These are phyloP conservation scores for Meyerozyma carpophila DNA, from an alignment of 1,139 yeast species.

Conservation along the genomic window DNA sequence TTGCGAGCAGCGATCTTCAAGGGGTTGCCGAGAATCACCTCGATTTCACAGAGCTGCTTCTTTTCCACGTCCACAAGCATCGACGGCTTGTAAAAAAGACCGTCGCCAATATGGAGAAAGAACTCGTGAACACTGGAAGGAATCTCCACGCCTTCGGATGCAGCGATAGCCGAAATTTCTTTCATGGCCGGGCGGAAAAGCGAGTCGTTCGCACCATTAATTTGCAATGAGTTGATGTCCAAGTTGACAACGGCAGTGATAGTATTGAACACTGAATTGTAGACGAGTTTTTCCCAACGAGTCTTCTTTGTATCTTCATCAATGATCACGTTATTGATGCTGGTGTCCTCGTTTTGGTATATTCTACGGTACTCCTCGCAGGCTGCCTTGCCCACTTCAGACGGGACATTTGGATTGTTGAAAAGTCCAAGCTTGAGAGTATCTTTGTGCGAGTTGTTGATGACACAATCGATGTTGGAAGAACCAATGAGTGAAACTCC, in stretches of 20 bases:
- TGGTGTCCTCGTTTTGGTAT: constrained; percentile 34
- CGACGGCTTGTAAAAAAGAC: constrained; percentile 62
- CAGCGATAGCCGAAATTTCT: constrained; percentile 60
- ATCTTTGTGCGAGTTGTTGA: constrained; percentile 6
- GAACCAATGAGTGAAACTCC: constrained; percentile 26
- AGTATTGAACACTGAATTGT: constrained; percentile 65
- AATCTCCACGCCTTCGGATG: constrained; percentile 52
- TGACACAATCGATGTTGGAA: constrained; percentile 14
- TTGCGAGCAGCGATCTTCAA: constrained; percentile 51
- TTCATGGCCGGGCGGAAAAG: constrained; percentile 58
- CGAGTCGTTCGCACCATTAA: constrained; percentile 46
- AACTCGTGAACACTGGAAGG: constrained; percentile 39
- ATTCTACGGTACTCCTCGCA: constrained; percentile 39
- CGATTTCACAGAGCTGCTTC: constrained; percentile 66
- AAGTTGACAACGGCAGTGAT: constrained; percentile 44
- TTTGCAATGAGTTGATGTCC: constrained; percentile 57
- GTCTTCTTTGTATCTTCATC: constrained; percentile 48
- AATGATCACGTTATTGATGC: constrained; percentile 30
- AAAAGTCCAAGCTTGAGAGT: constrained; percentile 44
- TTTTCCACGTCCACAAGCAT: constrained; percentile 70
- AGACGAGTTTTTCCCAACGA: constrained; percentile 70
- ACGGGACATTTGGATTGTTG: constrained; percentile 12
- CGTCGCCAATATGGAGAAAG: constrained; percentile 58
- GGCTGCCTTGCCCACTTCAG: constrained; percentile 11
- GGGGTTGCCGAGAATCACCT: constrained; percentile 69